phyloP scores from a whole-genome alignment of 2,329 filamentous ascomycete genomes.

The Colletotrichum abscissum region DNA sequence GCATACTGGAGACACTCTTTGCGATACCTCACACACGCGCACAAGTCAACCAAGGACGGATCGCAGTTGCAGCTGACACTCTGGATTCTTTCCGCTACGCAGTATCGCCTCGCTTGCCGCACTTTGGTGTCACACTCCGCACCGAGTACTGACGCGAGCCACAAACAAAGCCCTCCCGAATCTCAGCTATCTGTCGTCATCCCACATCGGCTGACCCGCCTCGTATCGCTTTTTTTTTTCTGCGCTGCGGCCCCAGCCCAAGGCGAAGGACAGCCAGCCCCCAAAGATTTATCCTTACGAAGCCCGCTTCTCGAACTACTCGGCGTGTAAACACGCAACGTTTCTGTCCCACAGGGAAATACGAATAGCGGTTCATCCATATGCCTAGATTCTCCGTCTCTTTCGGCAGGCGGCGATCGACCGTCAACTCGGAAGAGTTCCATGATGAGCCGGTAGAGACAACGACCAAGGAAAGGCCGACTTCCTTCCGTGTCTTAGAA shows the following conservation, averaged over 20 bases:
- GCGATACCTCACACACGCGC: background rate
- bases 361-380: constrained; percentile 50
- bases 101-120: constrained; percentile 23
- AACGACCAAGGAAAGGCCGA: constrained; percentile 44
- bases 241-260: constrained; percentile 10
- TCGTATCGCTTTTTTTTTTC: constrained; percentile 26
- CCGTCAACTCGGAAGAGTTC: constrained; percentile 63
- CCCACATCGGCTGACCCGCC: constrained; percentile 34
- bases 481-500: constrained; percentile 70
- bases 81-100: constrained; percentile 15
- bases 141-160: constrained; percentile 32
- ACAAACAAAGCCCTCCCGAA: constrained; percentile 32
- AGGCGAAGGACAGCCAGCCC: constrained; percentile 17
- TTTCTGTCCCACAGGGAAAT: constrained; percentile 20
- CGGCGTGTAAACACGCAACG: constrained; percentile 18
- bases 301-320: background rate
- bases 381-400: constrained; percentile 73
- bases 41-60: background rate
- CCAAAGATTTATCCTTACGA: constrained; percentile 4
- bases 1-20: constrained; percentile 3
- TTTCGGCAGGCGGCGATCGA: constrained; percentile 70
- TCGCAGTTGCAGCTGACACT: constrained; percentile 17
- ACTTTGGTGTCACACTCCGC: constrained; percentile 21
- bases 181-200: constrained; percentile 35
- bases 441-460: constrained; percentile 59